Evolutionary conservation across 2,329 filamentous ascomycete genomes (phyloP), one percentile per base, ranked within the genome.

Genomic region (Ophiobolus disseminans): DNA sequence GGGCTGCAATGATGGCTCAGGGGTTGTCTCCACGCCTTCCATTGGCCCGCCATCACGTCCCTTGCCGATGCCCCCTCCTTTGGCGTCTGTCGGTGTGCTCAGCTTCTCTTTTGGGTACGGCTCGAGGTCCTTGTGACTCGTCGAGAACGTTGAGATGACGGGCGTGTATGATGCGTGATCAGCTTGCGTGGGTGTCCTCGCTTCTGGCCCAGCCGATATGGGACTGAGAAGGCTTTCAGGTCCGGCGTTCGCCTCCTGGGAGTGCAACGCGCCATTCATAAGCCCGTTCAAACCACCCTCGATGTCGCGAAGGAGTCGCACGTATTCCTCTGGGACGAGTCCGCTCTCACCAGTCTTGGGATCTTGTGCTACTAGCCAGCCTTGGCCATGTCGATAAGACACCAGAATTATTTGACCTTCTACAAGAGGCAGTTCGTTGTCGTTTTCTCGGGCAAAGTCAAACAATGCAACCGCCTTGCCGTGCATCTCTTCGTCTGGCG

Each of bases 351-450:
- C 91, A 1, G 91, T 97, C 73, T 91, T 92, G 10, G 93, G 92
- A 66, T 99, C 94, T 75, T 97, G 90, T 3, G 94, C 94, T 19
- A 99, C 94, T 41, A 99, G 81, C 94, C 94, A 99, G 45, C 94
- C 94, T 75, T 97, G 91, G 13, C 93, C 93, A 69, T 97, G 92
- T 34, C 94, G 84, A 73, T 97, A 99, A 13, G 91, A 96, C 19
- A 99, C 92, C 79, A 94, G 89, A 47, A 99, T 96, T 48, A 97
- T 90, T 68, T 99, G 94, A 5, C 94, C 94, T 75, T 99, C 94
- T 0, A 90, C 86, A 37, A 99, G 78, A 3, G 91, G 91, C 48
- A 99, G 78, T 73, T 99, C 94, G 69, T 97, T 99, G 71, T 97
- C 91, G 70, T 97, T 97, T 73, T 97, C 93, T 23, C 92, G 85